Percentiles rank a stretch among this genome's conserved stretches.
These are phyloP conservation scores for Boechera divaricarpa DNA, from an alignment of 345 rosid genomes.

Conservation along the genomic window DNA sequence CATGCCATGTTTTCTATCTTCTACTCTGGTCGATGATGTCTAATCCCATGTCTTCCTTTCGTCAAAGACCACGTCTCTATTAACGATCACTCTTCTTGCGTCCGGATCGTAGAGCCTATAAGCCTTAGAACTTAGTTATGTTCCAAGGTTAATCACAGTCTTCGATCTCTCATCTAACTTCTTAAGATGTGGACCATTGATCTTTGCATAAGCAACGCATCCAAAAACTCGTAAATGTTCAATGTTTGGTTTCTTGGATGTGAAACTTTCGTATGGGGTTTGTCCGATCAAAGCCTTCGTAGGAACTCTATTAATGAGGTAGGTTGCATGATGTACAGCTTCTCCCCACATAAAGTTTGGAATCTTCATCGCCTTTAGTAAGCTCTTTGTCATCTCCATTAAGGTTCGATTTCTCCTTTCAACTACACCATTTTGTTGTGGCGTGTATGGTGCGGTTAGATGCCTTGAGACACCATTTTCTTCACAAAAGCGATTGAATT, in stretches of 20 bases:
- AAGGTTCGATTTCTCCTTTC: not conserved
- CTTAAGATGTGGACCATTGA: not conserved
- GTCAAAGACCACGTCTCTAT: not conserved
- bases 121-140: accelerated
- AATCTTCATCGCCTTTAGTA: not conserved
- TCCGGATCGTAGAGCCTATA: not conserved
- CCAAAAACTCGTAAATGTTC: not conserved
- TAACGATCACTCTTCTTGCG: not conserved
- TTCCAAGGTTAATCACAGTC: not conserved
- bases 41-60: not conserved
- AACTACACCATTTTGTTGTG: conserved; percentile 5
- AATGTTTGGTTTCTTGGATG: not conserved
- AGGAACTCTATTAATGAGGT: not conserved
- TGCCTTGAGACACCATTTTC: not conserved
- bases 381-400: conserved; percentile 3
- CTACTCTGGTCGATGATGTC: not conserved
- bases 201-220: not conserved
- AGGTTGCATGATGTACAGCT: not conserved
- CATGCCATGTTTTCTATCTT: not conserved
- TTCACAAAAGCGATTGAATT: not conserved
- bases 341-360: not conserved
- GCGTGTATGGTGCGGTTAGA: not conserved
- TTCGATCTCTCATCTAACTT: not conserved
- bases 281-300: not conserved
- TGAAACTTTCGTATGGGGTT: not conserved